phyloP scores from a whole-genome alignment of 2,329 filamentous ascomycete species.

The Fusarium chaquense region DNA sequence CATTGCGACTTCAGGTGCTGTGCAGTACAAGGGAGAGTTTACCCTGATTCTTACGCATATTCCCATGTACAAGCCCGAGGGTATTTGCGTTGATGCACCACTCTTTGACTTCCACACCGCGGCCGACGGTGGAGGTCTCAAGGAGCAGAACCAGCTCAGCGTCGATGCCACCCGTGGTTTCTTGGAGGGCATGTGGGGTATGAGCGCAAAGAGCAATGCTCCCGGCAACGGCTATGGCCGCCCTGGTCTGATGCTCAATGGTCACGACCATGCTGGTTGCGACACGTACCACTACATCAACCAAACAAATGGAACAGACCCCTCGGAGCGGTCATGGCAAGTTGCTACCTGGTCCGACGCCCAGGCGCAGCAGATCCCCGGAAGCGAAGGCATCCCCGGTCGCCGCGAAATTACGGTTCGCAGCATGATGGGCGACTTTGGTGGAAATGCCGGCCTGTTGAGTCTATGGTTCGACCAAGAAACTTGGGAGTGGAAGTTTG shows the following conservation, averaged over 20 bases:
- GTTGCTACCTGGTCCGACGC: slow-evolving; percentile 62
- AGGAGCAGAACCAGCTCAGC: slow-evolving; percentile 92
- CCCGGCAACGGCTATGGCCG: slow-evolving; percentile 74
- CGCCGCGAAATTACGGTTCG: slow-evolving; percentile 91
- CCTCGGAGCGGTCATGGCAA: slow-evolving; percentile 63
- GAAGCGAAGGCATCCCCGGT: slow-evolving; percentile 64
- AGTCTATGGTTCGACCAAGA: slow-evolving; percentile 88
- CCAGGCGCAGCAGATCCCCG: slow-evolving; percentile 55
- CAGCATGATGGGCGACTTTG: slow-evolving; percentile 98
- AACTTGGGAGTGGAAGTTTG: slow-evolving; percentile 81
- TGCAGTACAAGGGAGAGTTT: slow-evolving; percentile 73
- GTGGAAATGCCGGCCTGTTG: slow-evolving; percentile 89
- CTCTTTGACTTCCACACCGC: slow-evolving; percentile 82
- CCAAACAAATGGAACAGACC: slow-evolving; percentile 61
- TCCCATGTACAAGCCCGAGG: slow-evolving; percentile 84
- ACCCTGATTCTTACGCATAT: slow-evolving; percentile 93
- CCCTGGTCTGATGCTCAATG: slow-evolving; percentile 84
- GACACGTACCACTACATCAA: slow-evolving; percentile 88
- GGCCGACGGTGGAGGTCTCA: slow-evolving; percentile 76
- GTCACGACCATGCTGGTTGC: slow-evolving; percentile 95
- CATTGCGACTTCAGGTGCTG: slow-evolving; percentile 71
- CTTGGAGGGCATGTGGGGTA: slow-evolving; percentile 86
- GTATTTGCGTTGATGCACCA: slow-evolving; percentile 85
- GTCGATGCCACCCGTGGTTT: slow-evolving; percentile 77
- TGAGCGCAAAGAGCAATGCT: slow-evolving; percentile 72